Conservation (phyloP, 2,329 filamentous ascomycete species). For the Nemania sp. region DNA sequence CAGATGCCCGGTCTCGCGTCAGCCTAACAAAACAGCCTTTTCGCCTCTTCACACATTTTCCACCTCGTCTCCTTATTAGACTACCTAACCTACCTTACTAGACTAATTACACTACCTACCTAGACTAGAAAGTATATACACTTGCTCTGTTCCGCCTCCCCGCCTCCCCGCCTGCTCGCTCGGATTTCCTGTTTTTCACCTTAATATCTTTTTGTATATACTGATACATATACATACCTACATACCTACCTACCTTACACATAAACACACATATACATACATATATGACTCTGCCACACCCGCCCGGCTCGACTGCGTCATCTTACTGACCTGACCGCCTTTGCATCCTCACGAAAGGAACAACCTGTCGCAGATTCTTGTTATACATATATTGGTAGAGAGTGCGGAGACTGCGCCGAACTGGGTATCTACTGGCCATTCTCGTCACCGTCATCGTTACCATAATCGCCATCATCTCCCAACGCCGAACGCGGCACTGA, state of each 20-base stretch:
- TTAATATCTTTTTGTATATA: neutral
- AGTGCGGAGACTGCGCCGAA: neutral
- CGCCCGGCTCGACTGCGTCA: conserved; percentile 27
- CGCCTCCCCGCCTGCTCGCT: neutral
- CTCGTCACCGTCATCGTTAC: neutral
- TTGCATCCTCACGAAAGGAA: neutral
- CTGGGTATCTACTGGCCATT: neutral
- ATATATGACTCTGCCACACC: conserved; percentile 27
- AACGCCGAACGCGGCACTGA: conserved; percentile 12
- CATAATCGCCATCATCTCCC: conserved; percentile 24
- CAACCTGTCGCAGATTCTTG: neutral
- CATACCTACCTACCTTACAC: too few species aligned
- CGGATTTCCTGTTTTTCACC: conserved; percentile 18
- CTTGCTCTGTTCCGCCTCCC: conserved; percentile 4
- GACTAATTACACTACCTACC: too few species aligned
- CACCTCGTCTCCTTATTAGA: conserved; percentile 19
- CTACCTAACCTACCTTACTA: neutral
- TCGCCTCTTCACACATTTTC: conserved; percentile 22
- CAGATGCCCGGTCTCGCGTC: conserved; percentile 35
- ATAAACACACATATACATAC: neutral
- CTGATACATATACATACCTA: conserved; percentile 9
- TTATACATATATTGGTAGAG: conserved; percentile 7
- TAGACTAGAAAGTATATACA: neutral
- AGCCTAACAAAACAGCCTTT: conserved; percentile 37
- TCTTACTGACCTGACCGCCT: conserved; percentile 22